Conservation (phyloP, 164 flowering plant genomes). For the Annona squamosa region DNA sequence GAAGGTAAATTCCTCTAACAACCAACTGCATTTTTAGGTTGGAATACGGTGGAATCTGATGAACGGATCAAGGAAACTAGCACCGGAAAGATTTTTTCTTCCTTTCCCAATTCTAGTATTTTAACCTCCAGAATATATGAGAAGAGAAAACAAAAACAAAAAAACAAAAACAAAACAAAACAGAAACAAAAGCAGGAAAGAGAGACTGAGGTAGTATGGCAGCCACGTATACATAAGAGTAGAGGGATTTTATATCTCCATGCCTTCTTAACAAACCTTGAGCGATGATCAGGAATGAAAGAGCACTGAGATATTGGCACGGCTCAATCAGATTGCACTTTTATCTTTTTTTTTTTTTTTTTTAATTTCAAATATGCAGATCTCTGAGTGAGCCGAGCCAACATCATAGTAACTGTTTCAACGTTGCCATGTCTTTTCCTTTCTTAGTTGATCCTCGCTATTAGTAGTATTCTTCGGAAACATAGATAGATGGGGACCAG, state of each 20-base stretch:
- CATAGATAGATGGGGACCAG: not conserved
- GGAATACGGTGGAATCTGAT: too few relatives aligned
- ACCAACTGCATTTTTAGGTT: not conserved
- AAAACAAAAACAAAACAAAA: too few relatives aligned
- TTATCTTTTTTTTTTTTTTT: not conserved
- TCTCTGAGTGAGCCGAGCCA: constrained; percentile 23
- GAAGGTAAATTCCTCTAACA: not conserved
- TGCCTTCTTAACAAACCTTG: too few relatives aligned
- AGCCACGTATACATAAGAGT: too few relatives aligned
- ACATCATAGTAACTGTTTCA: constrained; percentile 42
- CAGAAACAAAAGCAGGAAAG: too few relatives aligned
- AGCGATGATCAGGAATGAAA: constrained; percentile 20
- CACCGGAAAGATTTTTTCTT: too few relatives aligned
- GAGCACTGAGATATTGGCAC: constrained; percentile 53
- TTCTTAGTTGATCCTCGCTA: not conserved
- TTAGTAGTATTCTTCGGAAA: not conserved
- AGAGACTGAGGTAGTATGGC: too few relatives aligned
- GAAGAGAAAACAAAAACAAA: too few relatives aligned
- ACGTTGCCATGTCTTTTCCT: not conserved
- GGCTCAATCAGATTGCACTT: constrained; percentile 38
- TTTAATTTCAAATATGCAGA: not conserved
- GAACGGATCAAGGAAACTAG: too few relatives aligned
- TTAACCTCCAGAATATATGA: too few relatives aligned
- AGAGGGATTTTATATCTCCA: too few relatives aligned
- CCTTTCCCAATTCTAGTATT: too few relatives aligned